phyloP scores from a whole-genome alignment of 345 rosid species.

The Sonneratia alba region DNA sequence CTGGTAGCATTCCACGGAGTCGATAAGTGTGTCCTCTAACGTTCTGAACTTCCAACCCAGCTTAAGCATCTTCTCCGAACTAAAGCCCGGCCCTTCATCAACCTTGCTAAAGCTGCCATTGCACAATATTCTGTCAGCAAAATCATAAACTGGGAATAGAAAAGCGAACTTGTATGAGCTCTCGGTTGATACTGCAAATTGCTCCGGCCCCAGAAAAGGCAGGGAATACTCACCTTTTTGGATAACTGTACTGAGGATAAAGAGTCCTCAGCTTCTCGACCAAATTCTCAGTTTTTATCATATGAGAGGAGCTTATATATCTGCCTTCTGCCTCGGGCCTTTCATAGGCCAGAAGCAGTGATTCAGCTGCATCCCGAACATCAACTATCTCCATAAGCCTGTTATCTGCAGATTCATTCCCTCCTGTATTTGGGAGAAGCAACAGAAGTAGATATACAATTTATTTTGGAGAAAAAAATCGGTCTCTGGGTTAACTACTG shows the following conservation, averaged over 20 bases:
- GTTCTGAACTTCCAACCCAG: slow-evolving; percentile 12
- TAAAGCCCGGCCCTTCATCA: neutral
- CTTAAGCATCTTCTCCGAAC: slow-evolving; percentile 5
- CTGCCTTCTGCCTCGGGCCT: slow-evolving; percentile 59
- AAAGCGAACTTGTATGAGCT: neutral
- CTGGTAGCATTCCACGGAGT: slow-evolving; percentile 7
- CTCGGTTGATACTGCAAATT: neutral
- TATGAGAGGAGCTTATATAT: slow-evolving; percentile 38
- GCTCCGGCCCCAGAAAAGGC: neutral
- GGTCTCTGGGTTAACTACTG: neutral
- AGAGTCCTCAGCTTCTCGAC: slow-evolving; percentile 40
- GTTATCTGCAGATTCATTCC: slow-evolving; percentile 1
- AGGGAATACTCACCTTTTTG: slow-evolving; percentile 31
- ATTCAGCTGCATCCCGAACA: slow-evolving; percentile 57
- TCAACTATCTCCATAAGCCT: slow-evolving; percentile 19
- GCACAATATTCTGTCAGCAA: neutral
- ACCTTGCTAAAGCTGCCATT: neutral
- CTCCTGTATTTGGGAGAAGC: neutral
- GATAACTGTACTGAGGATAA: slow-evolving; percentile 48
- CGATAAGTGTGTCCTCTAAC: slow-evolving; percentile 8
- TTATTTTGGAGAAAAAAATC: neutral
- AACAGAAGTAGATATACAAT: neutral
- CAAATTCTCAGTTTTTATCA: slow-evolving; percentile 17
- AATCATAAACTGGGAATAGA: neutral
- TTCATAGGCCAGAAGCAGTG: slow-evolving; percentile 49